phyloP scores from a whole-genome alignment of 441 rosid genomes.

The Euphorbia schlechtendalii region DNA sequence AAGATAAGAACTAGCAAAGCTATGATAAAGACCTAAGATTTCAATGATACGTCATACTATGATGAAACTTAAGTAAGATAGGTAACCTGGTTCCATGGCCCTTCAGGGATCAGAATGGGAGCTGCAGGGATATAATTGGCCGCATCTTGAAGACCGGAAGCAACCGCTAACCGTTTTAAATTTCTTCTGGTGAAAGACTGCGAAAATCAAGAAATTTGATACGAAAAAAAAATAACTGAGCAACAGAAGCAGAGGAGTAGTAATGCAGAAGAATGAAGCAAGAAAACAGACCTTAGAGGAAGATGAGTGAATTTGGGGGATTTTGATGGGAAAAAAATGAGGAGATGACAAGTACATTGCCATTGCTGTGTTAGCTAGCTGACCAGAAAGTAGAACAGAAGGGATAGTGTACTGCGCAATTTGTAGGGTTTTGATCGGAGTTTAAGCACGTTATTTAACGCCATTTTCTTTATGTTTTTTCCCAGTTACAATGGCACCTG shows the following conservation, averaged over 20 bases:
- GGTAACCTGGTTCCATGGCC: conserved; percentile 77
- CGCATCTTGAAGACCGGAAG: conserved; percentile 37
- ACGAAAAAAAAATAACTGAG: background rate
- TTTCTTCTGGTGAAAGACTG: conserved; percentile 33
- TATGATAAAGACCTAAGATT: background rate
- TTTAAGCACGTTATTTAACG: too few species aligned
- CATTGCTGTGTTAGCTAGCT: background rate
- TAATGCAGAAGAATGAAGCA: background rate
- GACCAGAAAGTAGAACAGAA: too few species aligned
- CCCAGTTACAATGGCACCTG: too few species aligned
- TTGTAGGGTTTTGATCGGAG: too few species aligned
- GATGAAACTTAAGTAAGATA: background rate
- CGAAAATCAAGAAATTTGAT: background rate
- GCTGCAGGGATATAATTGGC: conserved; percentile 64
- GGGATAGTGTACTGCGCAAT: too few species aligned
- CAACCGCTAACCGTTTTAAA: conserved; percentile 29
- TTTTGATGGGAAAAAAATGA: conserved; percentile 28
- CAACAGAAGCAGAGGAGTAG: background rate
- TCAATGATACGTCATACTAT: background rate
- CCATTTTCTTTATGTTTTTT: too few species aligned
- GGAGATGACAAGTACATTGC: conserved; percentile 36
- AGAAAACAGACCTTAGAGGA: conserved; percentile 36
- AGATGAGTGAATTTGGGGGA: conserved; percentile 31
- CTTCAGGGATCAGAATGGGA: conserved; percentile 76
- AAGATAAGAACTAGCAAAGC: background rate